Base-by-base conservation (phyloP, 2,329 filamentous ascomycete species). In the Aspergillus spinulosporus region DNA sequence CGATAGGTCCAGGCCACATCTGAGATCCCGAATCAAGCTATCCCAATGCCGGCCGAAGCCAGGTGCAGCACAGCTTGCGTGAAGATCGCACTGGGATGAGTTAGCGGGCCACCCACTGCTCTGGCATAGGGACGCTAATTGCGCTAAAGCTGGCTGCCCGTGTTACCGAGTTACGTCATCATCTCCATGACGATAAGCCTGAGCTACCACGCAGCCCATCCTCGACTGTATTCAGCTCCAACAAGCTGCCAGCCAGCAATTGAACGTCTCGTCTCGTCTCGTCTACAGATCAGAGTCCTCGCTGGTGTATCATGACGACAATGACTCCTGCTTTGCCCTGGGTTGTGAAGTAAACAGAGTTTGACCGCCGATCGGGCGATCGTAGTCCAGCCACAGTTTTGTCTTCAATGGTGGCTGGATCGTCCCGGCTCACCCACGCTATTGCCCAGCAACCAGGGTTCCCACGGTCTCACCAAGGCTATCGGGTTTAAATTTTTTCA, bases 401-500 rank as follows among this genome's bases (percentile, higher is more conserved):
- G 39, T 44, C 21, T 44, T 28, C 8, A 15, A n/a, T 21, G 26
- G 43, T 45, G 43, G 43, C 43, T 45, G 43, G 43, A 45, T 45
- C 42, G 43, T 28, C 43, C 43, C 43, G 28, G 28, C 43, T 21
- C 5, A 12, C 12, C 2, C 11, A 26, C 26, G 29, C 47, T 49
- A 49, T 49, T 49, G 47, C 47, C 47, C 28, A n/a, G 47, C 47
- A 49, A 49, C 34, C 21, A 21, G 21, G 21, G 21, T 21, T 21
- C 21, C 21, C 21, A 21, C 21, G 21, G 21, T 21, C 21, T 21
- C 21, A 21, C 21, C 47, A 12, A 28, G 40, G 40, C 21, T 43
- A 14, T 37, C n/a, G 6, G 11, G 6, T 4, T 12, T 12, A 4
- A 11, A 11, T 11, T 37, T 37, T 12, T 11, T 12, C 9, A 37